phyloP scores from a whole-genome alignment of 73 alveolate species.

The Stentor roeselii region DNA sequence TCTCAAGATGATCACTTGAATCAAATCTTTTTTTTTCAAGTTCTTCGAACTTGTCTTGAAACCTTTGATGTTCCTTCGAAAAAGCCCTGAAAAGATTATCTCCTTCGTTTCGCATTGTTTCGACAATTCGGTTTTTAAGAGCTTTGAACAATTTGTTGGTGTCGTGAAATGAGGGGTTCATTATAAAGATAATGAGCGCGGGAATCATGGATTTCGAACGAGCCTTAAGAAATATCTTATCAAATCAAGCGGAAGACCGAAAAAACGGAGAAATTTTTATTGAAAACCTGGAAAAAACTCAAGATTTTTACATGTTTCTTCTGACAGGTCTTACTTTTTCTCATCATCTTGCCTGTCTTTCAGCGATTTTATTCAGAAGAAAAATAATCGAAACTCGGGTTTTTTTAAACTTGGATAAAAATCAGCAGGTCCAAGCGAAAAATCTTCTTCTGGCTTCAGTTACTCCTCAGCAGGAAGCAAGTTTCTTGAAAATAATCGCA shows the following conservation, averaged over 20 bases:
- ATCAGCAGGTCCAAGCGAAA: background rate
- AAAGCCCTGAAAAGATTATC: too few species aligned
- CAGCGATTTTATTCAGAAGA: background rate
- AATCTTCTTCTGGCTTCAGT: background rate
- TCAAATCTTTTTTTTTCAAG: too few species aligned
- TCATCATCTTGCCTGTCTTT: background rate
- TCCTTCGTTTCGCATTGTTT: too few species aligned
- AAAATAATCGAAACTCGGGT: background rate
- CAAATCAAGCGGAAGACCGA: background rate
- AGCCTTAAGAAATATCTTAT: background rate
- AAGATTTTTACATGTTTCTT: background rate
- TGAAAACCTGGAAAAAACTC: background rate
- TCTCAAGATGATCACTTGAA: too few species aligned
- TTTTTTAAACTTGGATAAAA: too few species aligned
- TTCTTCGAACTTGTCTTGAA: too few species aligned
- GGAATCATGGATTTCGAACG: background rate
- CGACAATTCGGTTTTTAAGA: too few species aligned
- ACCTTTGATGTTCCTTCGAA: too few species aligned
- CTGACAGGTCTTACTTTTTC: background rate
- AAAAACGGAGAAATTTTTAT: background rate
- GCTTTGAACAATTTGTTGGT: too few species aligned
- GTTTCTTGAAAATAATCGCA: background rate
- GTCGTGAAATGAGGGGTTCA: too few species aligned
- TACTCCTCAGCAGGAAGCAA: background rate
- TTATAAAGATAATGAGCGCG: background rate